Evolutionary conservation across 208 protist species (phyloP), one percentile per base, ranked within the genome.

Genomic region (Trypanosoma theileri): DNA sequence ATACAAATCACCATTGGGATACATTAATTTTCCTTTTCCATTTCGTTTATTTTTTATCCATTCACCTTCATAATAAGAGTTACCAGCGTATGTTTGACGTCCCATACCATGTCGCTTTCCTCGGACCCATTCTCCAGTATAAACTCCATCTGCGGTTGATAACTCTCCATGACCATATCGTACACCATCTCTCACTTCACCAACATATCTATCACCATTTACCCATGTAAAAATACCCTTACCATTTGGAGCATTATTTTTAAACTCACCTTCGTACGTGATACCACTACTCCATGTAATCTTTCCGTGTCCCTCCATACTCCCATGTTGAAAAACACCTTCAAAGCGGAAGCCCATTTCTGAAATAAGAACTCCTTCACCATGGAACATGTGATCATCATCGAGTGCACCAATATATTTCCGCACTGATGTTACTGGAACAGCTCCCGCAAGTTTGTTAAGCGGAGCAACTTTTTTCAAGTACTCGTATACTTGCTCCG

Each of bases 161-260:
- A 95, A 69, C 28, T 55, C 79, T 21, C 95, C 94, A 53, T 59
- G n/a, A 21, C 94, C 94, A 68, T 97, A 80, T 46, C 87, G 81
- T 22, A 93, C 79, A 40, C 84, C 84, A 52, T 89, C 73, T 21
- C 75, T 45, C 13, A 95, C 70, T 6, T 85, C 66, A 3, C 89
- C 89, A 19, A 67, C 62, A 69, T 96, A 95, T 19, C 41, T 19
- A 55, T 91, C 86, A 4, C 85, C 84, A 58, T 81, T 92, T 3
- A 84, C 64, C 85, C 87, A 94, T 17, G 55, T 68, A 55, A 95
- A 74, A 28, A 60, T 35, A 41, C 75, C 82, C 4, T 40, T 59
- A 6, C 82, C 82, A 51, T 80, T 71, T 17, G 67, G 60, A 1
- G 60, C 88, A n/a, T 76, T 85, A 10, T 59, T 46, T 6, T 65